These are phyloP conservation scores for Oehlia diaphana DNA, from an alignment of 192 early-diverging fungal genomes.

Conservation along the genomic window DNA sequence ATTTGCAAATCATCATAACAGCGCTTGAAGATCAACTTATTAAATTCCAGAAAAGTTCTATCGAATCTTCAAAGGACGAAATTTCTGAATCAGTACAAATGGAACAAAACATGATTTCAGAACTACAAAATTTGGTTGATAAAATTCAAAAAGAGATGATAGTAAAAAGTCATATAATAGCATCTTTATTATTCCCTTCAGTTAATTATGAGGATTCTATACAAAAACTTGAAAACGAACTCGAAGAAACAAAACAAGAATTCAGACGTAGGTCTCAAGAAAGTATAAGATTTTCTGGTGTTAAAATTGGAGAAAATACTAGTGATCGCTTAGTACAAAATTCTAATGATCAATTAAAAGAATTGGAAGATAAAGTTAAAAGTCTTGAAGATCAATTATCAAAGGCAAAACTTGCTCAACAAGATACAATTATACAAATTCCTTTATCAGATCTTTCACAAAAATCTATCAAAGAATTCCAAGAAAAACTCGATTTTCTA, in stretches of 20 bases:
- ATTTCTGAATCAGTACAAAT: background rate
- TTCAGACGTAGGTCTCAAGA: background rate
- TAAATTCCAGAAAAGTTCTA: background rate
- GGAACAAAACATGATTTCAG: background rate
- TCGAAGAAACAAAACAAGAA: slow-evolving; percentile 9
- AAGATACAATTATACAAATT: background rate
- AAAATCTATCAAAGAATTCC: background rate
- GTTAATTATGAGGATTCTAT: background rate
- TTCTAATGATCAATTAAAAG: background rate
- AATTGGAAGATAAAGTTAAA: slow-evolving; percentile 19
- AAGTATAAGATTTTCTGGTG: background rate
- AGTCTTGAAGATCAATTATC: background rate
- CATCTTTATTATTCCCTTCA: background rate
- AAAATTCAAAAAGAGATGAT: slow-evolving; percentile 8
- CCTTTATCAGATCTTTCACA: background rate
- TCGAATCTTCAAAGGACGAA: background rate
- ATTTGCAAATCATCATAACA: background rate
- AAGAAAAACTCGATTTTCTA: background rate
- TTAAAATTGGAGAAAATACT: background rate
- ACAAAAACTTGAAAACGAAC: background rate
- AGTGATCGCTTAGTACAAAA: background rate
- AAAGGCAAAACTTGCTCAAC: background rate
- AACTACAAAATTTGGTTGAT: background rate
- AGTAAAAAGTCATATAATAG: background rate
- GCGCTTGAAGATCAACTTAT: background rate